Percentiles rank a stretch among this genome's conserved stretches.
phyloP scores from a whole-genome alignment of 2,329 filamentous ascomycete species.

The Neonectria punicea region DNA sequence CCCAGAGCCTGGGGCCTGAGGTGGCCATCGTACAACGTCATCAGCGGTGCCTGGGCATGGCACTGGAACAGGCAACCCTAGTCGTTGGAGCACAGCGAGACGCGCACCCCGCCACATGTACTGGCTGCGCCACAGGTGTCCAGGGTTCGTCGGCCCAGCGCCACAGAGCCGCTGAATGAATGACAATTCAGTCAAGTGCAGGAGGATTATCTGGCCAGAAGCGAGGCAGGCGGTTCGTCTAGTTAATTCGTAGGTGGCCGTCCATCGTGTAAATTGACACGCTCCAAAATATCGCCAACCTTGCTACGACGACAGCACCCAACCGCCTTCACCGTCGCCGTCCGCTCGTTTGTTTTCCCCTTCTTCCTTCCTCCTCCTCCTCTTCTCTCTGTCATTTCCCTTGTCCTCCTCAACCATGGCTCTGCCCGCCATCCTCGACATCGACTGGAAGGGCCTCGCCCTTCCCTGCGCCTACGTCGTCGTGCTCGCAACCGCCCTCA shows the following conservation, averaged over 20 bases:
- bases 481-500: constrained; percentile 87
- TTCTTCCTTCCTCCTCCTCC: not conserved
- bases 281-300: constrained; percentile 5
- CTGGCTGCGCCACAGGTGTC: constrained; percentile 17
- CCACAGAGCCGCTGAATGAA: constrained; percentile 21
- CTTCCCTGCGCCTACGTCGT: constrained; percentile 90
- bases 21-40: constrained; percentile 39
- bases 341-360: not conserved
- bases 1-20: not conserved
- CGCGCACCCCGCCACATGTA: not conserved
- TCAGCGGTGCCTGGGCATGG: constrained; percentile 41
- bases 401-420: constrained; percentile 15
- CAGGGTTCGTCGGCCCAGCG: constrained; percentile 3
- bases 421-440: constrained; percentile 57
- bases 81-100: not conserved
- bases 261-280: constrained; percentile 26
- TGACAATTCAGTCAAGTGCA: constrained; percentile 11
- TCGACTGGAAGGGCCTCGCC: constrained; percentile 85
- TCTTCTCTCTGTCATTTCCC: constrained; percentile 44
- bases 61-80: not conserved
- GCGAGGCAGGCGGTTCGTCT: constrained; percentile 7
- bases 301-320: constrained; percentile 11
- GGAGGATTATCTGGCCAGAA: constrained; percentile 38
- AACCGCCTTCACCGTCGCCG: not conserved
- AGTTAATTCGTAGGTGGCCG: not conserved